These are phyloP conservation scores for Pulicaria dysenterica DNA, from an alignment of 129 eudicot genomes.

Conservation along the genomic window DNA sequence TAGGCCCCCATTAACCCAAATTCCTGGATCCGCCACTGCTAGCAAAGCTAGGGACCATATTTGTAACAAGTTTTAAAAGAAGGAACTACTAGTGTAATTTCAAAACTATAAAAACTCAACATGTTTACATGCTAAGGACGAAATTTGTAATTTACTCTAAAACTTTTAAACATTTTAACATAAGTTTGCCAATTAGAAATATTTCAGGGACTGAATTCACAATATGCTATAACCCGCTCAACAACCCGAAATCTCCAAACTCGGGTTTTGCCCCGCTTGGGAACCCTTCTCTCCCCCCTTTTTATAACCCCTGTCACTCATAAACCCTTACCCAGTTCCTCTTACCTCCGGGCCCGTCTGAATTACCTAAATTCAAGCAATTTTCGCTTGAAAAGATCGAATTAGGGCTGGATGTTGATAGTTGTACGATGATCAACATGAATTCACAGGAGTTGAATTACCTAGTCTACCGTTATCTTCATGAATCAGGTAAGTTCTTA, in stretches of 20 bases:
- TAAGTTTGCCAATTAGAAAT: too few species aligned
- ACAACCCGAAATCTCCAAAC: conserved; percentile 23
- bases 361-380: not conserved
- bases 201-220: too few species aligned
- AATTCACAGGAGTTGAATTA: conserved; percentile 67
- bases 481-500: conserved; percentile 72
- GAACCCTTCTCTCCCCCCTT: conserved; percentile 11
- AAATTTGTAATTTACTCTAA: too few species aligned
- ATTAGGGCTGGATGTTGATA: conserved; percentile 32
- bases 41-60: too few species aligned
- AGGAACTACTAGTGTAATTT: too few species aligned
- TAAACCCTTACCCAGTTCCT: conserved; percentile 24
- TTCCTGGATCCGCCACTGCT: too few species aligned
- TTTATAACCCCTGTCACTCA: conserved; percentile 31
- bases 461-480: conserved; percentile 81
- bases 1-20: too few species aligned
- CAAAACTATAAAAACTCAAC: too few species aligned
- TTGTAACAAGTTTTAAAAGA: too few species aligned
- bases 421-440: conserved; percentile 36
- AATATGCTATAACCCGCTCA: conserved; percentile 14
- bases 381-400: not conserved
- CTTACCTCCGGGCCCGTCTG: not conserved
- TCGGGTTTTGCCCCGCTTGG: conserved; percentile 21
- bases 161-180: too few species aligned
- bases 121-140: too few species aligned